phyloP scores from a whole-genome alignment of 192 early-diverging fungal species.

The Entomortierella parvispora region DNA sequence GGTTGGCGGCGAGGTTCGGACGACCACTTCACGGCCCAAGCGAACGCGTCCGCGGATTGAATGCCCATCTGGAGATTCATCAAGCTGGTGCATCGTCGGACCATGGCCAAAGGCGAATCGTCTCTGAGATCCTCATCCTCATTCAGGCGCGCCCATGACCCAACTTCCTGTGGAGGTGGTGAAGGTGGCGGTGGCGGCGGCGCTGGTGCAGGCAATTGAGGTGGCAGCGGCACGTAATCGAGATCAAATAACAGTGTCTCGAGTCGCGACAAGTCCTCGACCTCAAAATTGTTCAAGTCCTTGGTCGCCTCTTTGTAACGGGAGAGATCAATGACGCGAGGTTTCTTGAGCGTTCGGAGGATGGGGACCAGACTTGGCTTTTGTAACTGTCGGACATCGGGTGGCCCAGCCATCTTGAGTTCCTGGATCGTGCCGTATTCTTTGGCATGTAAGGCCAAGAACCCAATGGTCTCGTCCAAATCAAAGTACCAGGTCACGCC shows the following conservation, averaged over 20 bases:
- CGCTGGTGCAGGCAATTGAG: neutral
- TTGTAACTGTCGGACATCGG: slow-evolving; percentile 21
- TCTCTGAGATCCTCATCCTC: neutral
- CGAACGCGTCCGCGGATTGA: slow-evolving; percentile 15
- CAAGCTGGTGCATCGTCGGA: slow-evolving; percentile 10
- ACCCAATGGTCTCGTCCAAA: slow-evolving; percentile 16
- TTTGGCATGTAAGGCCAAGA: slow-evolving; percentile 18
- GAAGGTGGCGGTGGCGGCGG: neutral
- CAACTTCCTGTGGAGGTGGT: neutral
- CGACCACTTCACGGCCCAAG: slow-evolving; percentile 26
- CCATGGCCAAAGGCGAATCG: slow-evolving; percentile 12
- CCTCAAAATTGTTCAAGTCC: slow-evolving; percentile 31
- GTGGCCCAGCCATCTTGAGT: slow-evolving; percentile 38
- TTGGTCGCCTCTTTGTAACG: slow-evolving; percentile 34
- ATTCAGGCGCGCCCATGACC: neutral
- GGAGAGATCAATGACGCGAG: slow-evolving; percentile 32
- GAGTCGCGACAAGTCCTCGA: slow-evolving; percentile 6
- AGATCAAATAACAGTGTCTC: slow-evolving; percentile 33
- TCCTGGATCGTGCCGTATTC: slow-evolving; percentile 27
- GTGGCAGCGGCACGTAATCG: slow-evolving; percentile 18
- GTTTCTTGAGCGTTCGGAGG: slow-evolving; percentile 15
- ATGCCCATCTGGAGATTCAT: slow-evolving; percentile 37
- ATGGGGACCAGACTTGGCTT: slow-evolving; percentile 23
- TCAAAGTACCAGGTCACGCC: slow-evolving; percentile 38
- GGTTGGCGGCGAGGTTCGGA: slow-evolving; percentile 4